Evolutionary conservation across 108 stramenopile genomes (phyloP).

Genomic region (Conticribra guillardii): DNA sequence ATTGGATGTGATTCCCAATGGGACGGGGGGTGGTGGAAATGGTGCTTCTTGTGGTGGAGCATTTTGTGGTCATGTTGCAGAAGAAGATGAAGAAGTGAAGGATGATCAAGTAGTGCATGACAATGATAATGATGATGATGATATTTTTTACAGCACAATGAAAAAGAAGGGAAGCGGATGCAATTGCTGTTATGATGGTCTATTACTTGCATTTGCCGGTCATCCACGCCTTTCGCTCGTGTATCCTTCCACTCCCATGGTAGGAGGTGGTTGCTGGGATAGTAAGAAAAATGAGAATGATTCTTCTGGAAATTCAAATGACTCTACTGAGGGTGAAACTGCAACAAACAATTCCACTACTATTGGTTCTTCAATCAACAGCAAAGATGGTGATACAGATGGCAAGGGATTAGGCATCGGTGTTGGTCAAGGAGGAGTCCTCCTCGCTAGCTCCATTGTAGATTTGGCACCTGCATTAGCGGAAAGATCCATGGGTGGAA

Average conservation of each 20-base stretch:
- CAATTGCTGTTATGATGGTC: conserved; percentile 35
- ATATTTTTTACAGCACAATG: conserved; percentile 2
- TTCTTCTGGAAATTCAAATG: background rate
- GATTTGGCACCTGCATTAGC: conserved; percentile 74
- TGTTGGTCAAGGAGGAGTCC: conserved; percentile 51
- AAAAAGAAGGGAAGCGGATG: conserved; percentile 14
- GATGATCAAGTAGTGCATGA: background rate
- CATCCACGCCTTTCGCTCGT: conserved; percentile 71
- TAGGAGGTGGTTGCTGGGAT: conserved; percentile 23
- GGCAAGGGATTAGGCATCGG: conserved; percentile 3
- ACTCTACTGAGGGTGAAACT: background rate
- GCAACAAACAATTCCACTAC: background rate
- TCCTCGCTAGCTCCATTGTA: conserved; percentile 69
- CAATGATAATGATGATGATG: conserved; percentile 9
- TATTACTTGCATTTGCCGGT: conserved; percentile 82
- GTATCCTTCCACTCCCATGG: conserved; percentile 51
- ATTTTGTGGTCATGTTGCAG: conserved; percentile 10
- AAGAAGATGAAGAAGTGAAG: background rate
- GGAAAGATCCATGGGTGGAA: conserved; percentile 59
- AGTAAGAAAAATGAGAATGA: background rate
- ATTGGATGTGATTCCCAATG: conserved; percentile 55
- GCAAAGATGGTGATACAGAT: background rate
- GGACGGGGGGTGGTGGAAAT: conserved; percentile 13
- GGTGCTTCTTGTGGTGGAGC: background rate
- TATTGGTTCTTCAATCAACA: too few relatives aligned